Evolutionary conservation across 73 alveolate species (phyloP).

Genomic region (Halteria grandinella): DNA sequence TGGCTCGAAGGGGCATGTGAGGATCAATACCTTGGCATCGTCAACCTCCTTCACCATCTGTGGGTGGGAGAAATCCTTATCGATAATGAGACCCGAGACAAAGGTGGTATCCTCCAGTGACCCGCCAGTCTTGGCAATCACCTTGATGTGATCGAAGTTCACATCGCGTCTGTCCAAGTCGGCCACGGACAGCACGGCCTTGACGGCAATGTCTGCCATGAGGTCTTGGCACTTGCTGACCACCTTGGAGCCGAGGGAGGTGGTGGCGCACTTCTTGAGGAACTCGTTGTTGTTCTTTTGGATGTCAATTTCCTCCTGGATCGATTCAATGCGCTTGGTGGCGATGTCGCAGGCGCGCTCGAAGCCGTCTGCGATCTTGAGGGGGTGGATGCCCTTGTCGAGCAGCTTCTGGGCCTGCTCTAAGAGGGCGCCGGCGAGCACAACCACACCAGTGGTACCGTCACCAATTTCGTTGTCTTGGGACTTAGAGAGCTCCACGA

Average conservation of each 20-base stretch:
- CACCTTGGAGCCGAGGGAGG: slow-evolving; percentile 98
- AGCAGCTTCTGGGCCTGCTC: slow-evolving; percentile 92
- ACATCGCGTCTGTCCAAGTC: slow-evolving; percentile 97
- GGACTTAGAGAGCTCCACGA: slow-evolving; percentile 97
- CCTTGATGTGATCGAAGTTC: slow-evolving; percentile 97
- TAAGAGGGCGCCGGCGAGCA: slow-evolving; percentile 98
- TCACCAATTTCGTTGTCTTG: slow-evolving; percentile 99
- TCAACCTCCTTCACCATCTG: slow-evolving; percentile 96
- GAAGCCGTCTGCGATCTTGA: slow-evolving; percentile 97
- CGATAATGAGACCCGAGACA: slow-evolving; percentile 94
- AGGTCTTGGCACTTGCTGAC: slow-evolving; percentile 87
- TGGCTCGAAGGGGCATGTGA: slow-evolving; percentile 99
- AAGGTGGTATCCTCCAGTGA: slow-evolving; percentile 90
- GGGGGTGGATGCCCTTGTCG: slow-evolving; percentile 99
- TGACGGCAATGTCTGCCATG: slow-evolving; percentile 97
- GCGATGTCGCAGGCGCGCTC: slow-evolving; percentile 97
- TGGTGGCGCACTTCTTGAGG: slow-evolving; percentile 95
- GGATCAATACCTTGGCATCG: slow-evolving; percentile 95
- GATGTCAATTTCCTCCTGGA: slow-evolving; percentile 77
- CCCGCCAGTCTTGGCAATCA: slow-evolving; percentile 98
- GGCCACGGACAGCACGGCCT: slow-evolving; percentile 97
- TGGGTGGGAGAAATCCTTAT: slow-evolving; percentile 99
- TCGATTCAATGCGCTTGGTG: slow-evolving; percentile 73
- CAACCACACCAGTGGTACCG: slow-evolving; percentile 99
- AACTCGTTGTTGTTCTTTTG: slow-evolving; percentile 82